Percentiles rank a stretch among this genome's conserved stretches.
phyloP scores from a whole-genome alignment of 2,329 filamentous ascomycete genomes.

The Venturia oleaginea region DNA sequence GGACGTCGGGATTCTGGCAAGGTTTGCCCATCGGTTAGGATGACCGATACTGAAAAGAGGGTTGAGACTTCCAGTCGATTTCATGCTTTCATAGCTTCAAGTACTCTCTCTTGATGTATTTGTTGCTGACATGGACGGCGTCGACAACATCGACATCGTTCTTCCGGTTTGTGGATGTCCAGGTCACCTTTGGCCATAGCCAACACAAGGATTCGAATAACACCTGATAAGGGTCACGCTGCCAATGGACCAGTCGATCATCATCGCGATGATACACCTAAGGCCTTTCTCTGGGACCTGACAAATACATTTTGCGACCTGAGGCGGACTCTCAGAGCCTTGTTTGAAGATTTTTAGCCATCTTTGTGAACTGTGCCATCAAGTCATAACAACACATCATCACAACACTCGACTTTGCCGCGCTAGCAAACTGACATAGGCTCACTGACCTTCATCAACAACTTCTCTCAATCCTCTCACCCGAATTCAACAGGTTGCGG shows the following conservation, averaged over 20 bases:
- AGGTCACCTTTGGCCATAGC: too few relatives aligned
- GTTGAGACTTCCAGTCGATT: not conserved
- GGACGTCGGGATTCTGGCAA: not conserved
- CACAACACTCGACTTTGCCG: not conserved
- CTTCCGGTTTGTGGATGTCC: too few relatives aligned
- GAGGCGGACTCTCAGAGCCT: not conserved
- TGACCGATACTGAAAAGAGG: not conserved
- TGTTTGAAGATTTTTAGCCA: too few relatives aligned
- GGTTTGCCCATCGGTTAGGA: not conserved
- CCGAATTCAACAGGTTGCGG: not conserved
- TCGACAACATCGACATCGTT: too few relatives aligned
- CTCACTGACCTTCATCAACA: not conserved
- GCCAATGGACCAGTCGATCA: too few relatives aligned
- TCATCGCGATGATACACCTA: too few relatives aligned
- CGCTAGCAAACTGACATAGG: not conserved
- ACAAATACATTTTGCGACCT: not conserved
- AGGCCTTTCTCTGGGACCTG: too few relatives aligned
- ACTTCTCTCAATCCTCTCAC: not conserved
- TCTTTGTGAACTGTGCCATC: not conserved
- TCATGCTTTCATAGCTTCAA: too few relatives aligned
- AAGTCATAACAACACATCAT: not conserved
- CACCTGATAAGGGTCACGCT: too few relatives aligned
- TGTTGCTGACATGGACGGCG: too few relatives aligned
- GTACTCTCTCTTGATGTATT: not conserved
- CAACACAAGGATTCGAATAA: too few relatives aligned